Evolutionary conservation across 306 rosid species (phyloP), one percentile per base, ranked within the genome.

Genomic region (Cyclanthera cordifolia): DNA sequence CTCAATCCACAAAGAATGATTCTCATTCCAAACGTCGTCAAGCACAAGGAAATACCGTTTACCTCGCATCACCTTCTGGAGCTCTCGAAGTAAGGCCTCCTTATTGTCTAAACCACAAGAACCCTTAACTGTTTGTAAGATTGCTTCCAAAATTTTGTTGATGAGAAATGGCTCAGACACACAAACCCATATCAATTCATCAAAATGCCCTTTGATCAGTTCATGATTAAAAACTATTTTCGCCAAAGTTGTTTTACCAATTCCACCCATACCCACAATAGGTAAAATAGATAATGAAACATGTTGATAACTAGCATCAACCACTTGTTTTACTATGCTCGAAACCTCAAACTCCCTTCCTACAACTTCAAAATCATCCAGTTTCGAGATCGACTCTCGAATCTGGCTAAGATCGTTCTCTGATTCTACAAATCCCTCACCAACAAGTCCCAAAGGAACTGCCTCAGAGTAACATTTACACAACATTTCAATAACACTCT

Each of bases 31-130:
- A 8, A 58, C 65, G n/a, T 58, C 77, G 32, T 77, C 80, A 0
- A 77, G 70, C 3, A 77, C 63, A 14, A 72, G 70, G 19, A 77
- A 43, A 19, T 55, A 77, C 3, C 53, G 72, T 20, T 67, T 77
- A 2, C 10, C 63, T 2, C 34, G 34, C 68, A 72, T 23, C 43
- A 32, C 5, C 6, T 25, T 16, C 28, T 56, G 43, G 0, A 72
- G 69, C 15, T 4, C 11, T 17, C 5, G 37, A 43, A 61, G 65
- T 4, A 65, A 21, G 15, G 45, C 57, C 13, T 64, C 69, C 14
- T 16, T n/a, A 13, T 25, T 5, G 39, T 47, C 30, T 10, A 16
- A 25, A 4, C 32, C 43, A 23, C 8, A 34, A 0, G 17, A 17
- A 11, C 0, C 23, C 4, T 6, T 54, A 4, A 72, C 46, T 6